These are phyloP conservation scores for Solanum habrochaites DNA, from an alignment of 257 asterid species.

Conservation along the genomic window DNA sequence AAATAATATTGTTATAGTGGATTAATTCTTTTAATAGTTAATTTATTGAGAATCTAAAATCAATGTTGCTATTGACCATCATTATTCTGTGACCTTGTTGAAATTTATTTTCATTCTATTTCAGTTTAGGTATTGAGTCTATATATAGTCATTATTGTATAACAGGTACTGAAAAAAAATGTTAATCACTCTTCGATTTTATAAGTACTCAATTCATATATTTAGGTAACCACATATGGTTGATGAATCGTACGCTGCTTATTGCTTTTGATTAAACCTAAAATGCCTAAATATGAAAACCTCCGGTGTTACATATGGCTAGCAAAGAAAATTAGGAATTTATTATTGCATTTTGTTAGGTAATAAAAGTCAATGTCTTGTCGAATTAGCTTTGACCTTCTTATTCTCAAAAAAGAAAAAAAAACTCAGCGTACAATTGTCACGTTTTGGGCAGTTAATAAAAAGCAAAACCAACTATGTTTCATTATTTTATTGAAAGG, in stretches of 20 bases:
- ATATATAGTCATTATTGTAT: background rate
- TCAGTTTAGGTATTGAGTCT: background rate
- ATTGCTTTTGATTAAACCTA: background rate
- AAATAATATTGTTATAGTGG: background rate
- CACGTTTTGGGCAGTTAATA: background rate
- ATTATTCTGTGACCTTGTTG: background rate
- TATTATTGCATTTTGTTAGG: background rate
- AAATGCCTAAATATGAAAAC: background rate
- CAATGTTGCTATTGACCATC: background rate
- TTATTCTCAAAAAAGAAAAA: background rate
- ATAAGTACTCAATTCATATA: background rate
- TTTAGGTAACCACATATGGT: background rate
- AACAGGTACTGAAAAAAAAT: background rate
- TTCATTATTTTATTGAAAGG: background rate
- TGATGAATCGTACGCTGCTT: background rate
- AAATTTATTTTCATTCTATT: background rate
- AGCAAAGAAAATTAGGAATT: background rate
- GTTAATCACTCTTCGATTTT: background rate
- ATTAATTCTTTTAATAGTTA: background rate
- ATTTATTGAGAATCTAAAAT: background rate
- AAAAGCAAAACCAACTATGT: background rate
- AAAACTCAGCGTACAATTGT: background rate
- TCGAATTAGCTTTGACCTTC: background rate
- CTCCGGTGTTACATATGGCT: background rate
- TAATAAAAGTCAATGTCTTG: background rate